These are phyloP conservation scores for Hericium rajendrae DNA, from an alignment of 768 basidiomycete species.

Conservation along the genomic window DNA sequence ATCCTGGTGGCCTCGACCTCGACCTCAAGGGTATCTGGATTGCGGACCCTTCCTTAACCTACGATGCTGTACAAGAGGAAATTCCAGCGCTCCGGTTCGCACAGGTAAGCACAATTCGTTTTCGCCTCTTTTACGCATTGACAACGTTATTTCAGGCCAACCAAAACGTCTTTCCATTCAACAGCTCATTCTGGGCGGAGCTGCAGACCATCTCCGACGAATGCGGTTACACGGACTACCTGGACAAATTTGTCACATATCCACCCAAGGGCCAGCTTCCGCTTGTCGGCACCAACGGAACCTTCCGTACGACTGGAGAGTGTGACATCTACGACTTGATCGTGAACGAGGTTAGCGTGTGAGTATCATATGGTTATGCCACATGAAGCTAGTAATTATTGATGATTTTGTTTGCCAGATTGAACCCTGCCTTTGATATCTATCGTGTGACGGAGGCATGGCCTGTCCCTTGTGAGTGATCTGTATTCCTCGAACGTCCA, in stretches of 20 bases:
- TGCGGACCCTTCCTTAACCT: slow-evolving; percentile 47
- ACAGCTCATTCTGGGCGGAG: slow-evolving; percentile 41
- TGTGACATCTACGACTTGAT: slow-evolving; percentile 42
- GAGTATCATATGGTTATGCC: slow-evolving; percentile 8
- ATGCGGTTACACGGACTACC: slow-evolving; percentile 26
- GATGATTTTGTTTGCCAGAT: slow-evolving; percentile 19
- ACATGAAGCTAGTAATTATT: neutral
- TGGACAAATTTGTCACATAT: slow-evolving; percentile 26
- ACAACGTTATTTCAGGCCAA: slow-evolving; percentile 30
- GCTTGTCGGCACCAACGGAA: slow-evolving; percentile 18
- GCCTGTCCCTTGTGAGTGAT: slow-evolving; percentile 34
- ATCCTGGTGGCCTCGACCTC: slow-evolving; percentile 40
- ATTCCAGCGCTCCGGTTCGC: slow-evolving; percentile 66
- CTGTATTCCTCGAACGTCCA: neutral
- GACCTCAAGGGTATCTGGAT: slow-evolving; percentile 63
- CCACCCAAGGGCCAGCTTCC: slow-evolving; percentile 26
- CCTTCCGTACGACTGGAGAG: slow-evolving; percentile 21
- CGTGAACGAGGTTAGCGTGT: slow-evolving; percentile 39
- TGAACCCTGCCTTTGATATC: slow-evolving; percentile 49
- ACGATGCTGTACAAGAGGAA: slow-evolving; percentile 55
- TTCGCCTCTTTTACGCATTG: neutral
- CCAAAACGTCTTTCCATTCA: slow-evolving; percentile 50
- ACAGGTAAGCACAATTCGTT: slow-evolving; percentile 19
- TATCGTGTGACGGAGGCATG: slow-evolving; percentile 49
- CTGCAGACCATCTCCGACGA: slow-evolving; percentile 25